A percentile compares a stretch with the other conserved stretches of the same genome.
Conservation (phyloP, 352 stramenopile genomes). For the Phytophthora europaea region DNA sequence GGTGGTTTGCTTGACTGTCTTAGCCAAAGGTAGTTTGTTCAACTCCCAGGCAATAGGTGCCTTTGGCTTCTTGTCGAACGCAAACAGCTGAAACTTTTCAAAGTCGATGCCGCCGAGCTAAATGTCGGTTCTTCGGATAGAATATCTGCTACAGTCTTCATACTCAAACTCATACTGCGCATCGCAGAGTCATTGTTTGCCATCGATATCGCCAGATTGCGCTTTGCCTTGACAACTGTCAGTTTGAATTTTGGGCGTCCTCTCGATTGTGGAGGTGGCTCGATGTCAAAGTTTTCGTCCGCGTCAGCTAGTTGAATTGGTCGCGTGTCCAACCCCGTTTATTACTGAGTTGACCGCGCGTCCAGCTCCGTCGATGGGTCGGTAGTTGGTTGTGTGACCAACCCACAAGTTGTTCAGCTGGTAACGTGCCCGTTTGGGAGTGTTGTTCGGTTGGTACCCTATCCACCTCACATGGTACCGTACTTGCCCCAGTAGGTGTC, state of each 20-base stretch:
- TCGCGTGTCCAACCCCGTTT: no score
- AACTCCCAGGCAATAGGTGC: background rate
- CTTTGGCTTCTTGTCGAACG: constrained; percentile 2
- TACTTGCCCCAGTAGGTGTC: background rate
- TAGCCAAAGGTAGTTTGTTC: background rate
- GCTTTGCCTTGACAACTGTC: background rate
- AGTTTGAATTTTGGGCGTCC: background rate
- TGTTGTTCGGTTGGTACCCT: background rate
- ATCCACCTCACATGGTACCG: background rate
- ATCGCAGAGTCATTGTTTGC: background rate
- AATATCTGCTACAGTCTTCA: background rate
- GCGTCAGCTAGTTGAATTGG: background rate
- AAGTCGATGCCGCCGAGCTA: background rate
- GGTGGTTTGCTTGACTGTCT: no score
- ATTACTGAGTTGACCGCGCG: no score
- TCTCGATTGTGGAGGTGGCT: background rate
- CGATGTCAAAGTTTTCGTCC: background rate
- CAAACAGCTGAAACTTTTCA: background rate
- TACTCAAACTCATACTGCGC: background rate
- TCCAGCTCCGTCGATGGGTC: no score
- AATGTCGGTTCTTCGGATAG: background rate
- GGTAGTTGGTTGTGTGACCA: no score
- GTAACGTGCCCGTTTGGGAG: no score
- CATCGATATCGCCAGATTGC: background rate
- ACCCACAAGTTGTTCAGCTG: no score